Percentiles rank a stretch among this genome's conserved stretches.
Evolutionary conservation across 345 rosid species (phyloP).

Genomic region (Gossypioides kirkii): DNA sequence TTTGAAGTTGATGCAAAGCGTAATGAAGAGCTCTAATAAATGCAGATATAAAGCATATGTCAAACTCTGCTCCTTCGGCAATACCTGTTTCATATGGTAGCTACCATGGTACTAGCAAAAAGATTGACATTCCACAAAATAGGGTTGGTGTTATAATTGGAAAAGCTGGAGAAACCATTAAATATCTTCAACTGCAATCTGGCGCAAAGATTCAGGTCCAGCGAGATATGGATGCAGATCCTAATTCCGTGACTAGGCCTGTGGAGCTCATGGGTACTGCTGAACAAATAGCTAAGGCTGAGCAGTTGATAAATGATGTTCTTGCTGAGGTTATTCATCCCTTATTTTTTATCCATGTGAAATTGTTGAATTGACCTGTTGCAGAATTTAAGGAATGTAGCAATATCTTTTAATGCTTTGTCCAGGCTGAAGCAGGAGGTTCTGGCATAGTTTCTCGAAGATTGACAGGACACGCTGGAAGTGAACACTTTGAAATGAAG

Average conservation of each 20-base stretch:
- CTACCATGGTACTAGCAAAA: slow-evolving; percentile 68
- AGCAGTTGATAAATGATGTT: slow-evolving; percentile 84
- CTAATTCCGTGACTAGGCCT: slow-evolving; percentile 51
- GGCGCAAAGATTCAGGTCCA: slow-evolving; percentile 99
- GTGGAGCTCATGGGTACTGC: slow-evolving; percentile 86
- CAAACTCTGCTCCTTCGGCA: slow-evolving; percentile 44
- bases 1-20: neutral
- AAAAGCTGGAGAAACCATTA: slow-evolving; percentile 94
- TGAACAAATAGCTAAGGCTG: slow-evolving; percentile 84
- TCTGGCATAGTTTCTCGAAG: slow-evolving; percentile 72
- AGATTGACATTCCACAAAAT: slow-evolving; percentile 83
- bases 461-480: slow-evolving; percentile 67
- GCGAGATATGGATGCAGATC: slow-evolving; percentile 90
- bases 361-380: neutral
- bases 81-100: slow-evolving; percentile 68
- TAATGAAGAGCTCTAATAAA: slow-evolving; percentile 1
- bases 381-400: neutral
- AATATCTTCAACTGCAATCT: slow-evolving; percentile 85
- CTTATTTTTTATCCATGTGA: neutral
- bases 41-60: slow-evolving; percentile 54
- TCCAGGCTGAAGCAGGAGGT: slow-evolving; percentile 91
- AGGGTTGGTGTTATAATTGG: slow-evolving; percentile 99
- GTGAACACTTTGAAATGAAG: slow-evolving; percentile 71
- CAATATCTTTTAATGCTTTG: neutral
- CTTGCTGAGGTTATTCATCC: slow-evolving; percentile 58